A percentile compares a stretch with the other conserved stretches of the same genome.
These are phyloP conservation scores for Melaleuca alternifolia DNA, from an alignment of 345 rosid species.

Conservation along the genomic window DNA sequence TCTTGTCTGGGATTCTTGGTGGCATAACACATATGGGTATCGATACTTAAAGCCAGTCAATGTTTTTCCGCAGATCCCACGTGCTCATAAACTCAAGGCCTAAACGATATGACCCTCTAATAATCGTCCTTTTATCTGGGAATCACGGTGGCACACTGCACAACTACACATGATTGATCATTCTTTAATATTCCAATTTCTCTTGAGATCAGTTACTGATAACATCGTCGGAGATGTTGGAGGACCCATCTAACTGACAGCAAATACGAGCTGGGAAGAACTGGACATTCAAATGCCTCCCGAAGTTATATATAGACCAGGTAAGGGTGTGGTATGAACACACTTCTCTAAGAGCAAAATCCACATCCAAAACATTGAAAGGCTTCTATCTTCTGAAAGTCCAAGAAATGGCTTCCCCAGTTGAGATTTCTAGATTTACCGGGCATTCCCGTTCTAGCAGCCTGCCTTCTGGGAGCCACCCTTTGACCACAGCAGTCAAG, in stretches of 20 bases:
- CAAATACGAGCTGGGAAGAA: background rate
- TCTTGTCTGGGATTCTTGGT: background rate
- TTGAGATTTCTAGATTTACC: background rate
- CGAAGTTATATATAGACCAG: background rate
- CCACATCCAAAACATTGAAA: background rate
- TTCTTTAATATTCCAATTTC: background rate
- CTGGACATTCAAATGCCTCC: background rate
- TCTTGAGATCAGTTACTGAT: background rate
- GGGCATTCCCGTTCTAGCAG: slow-evolving; percentile 13
- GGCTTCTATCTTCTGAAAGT: background rate
- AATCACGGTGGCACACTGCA: background rate
- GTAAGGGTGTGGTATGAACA: background rate
- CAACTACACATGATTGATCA: background rate
- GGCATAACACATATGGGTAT: background rate
- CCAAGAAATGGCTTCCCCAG: background rate
- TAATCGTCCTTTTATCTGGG: background rate
- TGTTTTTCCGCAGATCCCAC: background rate
- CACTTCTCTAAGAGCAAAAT: background rate
- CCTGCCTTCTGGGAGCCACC: slow-evolving; percentile 15
- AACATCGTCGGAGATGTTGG: background rate
- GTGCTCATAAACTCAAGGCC: background rate
- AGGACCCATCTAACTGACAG: background rate
- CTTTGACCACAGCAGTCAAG: background rate
- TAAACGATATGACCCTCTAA: background rate
- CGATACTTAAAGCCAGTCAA: background rate